These are phyloP conservation scores for Aspergillus bombycis DNA, from an alignment of 2,329 filamentous ascomycete species.

Conservation along the genomic window DNA sequence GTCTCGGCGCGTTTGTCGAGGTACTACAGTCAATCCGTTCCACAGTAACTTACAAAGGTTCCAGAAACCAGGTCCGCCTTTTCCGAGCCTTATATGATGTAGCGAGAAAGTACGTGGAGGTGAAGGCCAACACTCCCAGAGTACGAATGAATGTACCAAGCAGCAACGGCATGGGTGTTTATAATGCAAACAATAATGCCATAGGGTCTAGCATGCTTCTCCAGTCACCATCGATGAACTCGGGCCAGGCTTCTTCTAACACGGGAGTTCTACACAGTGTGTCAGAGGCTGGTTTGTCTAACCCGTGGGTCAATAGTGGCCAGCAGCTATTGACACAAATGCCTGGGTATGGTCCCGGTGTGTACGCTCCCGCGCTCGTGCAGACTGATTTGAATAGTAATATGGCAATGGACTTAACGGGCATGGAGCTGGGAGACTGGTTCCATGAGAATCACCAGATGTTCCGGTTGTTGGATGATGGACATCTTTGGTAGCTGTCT, in stretches of 20 bases:
- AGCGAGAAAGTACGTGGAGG: slow-evolving; percentile 15
- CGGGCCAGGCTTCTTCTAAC: neutral
- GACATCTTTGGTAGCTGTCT: neutral
- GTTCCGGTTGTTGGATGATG: neutral
- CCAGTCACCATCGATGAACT: neutral
- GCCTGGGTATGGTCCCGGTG: neutral
- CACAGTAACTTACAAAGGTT: neutral
- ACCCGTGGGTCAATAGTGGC: neutral
- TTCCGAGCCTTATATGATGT: slow-evolving; percentile 19
- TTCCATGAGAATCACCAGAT: slow-evolving; percentile 1
- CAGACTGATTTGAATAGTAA: neutral
- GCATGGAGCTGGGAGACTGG: slow-evolving; percentile 1
- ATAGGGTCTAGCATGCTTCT: neutral
- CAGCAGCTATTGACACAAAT: neutral
- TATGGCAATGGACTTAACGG: neutral
- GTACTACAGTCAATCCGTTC: slow-evolving; percentile 6
- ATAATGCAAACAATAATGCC: neutral
- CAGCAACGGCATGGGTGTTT: neutral
- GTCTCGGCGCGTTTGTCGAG: slow-evolving; percentile 15
- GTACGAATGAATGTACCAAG: neutral
- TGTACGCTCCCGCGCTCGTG: neutral
- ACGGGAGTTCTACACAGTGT: neutral
- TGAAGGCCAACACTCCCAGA: neutral
- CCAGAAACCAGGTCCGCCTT: slow-evolving; percentile 13
- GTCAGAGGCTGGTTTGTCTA: neutral